Conservation (phyloP, 495 filamentous ascomycete species). For the Penicillium cinerascens region DNA sequence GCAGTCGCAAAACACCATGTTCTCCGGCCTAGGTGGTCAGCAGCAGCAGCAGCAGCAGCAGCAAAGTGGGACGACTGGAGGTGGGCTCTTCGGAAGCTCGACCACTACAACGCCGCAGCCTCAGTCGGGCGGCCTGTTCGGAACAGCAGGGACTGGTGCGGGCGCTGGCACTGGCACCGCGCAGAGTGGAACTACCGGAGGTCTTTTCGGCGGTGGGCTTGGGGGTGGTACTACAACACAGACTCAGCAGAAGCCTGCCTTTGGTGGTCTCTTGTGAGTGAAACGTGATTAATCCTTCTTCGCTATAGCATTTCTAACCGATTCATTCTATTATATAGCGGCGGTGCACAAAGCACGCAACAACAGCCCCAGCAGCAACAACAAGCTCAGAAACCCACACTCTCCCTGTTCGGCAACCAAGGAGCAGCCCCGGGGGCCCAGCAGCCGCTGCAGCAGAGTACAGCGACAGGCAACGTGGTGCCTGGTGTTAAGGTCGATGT, state of each 20-base stretch:
- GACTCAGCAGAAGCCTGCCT: constrained; percentile 36
- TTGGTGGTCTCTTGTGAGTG: constrained; percentile 51
- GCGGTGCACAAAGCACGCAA: constrained; percentile 1
- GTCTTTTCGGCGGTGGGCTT: constrained; percentile 42
- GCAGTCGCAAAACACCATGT: constrained; percentile 36
- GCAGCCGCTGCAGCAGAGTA: constrained; percentile 46
- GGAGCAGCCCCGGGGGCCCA: constrained; percentile 25
- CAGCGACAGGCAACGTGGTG: constrained; percentile 41
- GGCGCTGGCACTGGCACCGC: constrained; percentile 32
- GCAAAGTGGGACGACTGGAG: constrained; percentile 23
- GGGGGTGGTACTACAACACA: constrained; percentile 33
- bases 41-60: constrained; percentile 19
- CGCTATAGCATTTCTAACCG: not conserved
- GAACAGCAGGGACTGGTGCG: constrained; percentile 36
- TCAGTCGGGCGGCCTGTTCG: constrained; percentile 44
- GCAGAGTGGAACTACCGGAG: constrained; percentile 26
- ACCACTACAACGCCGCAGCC: constrained; percentile 42
- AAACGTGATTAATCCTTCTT: not conserved
- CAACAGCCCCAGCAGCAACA: constrained; percentile 33
- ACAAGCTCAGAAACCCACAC: constrained; percentile 37
- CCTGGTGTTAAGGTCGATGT: constrained; percentile 75
- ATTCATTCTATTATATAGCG: not conserved
- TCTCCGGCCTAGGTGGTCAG: constrained; percentile 31
- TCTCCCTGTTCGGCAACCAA: constrained; percentile 39
- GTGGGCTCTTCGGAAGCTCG: constrained; percentile 52